Conservation (phyloP, 345 rosid genomes). For the Pistacia vera region DNA sequence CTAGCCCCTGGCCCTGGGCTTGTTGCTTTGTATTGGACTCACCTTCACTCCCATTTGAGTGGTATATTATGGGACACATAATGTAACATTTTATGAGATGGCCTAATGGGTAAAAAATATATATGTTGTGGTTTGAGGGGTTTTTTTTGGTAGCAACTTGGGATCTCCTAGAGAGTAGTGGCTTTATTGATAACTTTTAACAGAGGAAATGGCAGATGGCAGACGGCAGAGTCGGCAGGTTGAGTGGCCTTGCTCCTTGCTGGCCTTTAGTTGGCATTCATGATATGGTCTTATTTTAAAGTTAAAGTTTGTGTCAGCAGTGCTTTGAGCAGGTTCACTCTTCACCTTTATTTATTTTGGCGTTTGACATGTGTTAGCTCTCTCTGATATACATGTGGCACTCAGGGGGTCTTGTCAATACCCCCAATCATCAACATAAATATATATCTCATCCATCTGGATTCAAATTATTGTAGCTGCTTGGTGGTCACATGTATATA, state of each 20-base stretch:
- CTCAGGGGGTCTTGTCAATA: conserved; percentile 32
- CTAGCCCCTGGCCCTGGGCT: neutral
- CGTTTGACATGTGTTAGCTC: conserved; percentile 9
- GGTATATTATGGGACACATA: too few relatives aligned
- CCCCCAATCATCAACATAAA: neutral
- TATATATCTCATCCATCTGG: neutral
- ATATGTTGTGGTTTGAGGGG: too few relatives aligned
- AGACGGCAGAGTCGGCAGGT: neutral
- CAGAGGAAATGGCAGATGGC: neutral
- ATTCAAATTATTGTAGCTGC: too few relatives aligned
- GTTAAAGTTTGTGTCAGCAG: conserved; percentile 3
- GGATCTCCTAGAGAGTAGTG: neutral
- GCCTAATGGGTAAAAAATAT: too few relatives aligned
- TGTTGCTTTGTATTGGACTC: neutral
- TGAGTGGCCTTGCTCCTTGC: conserved; percentile 6
- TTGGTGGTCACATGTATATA: too few relatives aligned
- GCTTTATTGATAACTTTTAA: conserved; percentile 4
- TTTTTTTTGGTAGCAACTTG: too few relatives aligned
- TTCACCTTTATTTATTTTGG: neutral
- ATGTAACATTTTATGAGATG: too few relatives aligned
- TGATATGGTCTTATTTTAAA: neutral
- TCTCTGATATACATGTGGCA: conserved; percentile 21
- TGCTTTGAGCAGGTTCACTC: conserved; percentile 1
- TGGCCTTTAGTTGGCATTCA: conserved; percentile 8
- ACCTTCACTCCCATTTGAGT: neutral